Evolutionary conservation across 176 grass and related monocot genomes (phyloP), one percentile per base, ranked within the genome.

Genomic region (Oryza rufipogon): DNA sequence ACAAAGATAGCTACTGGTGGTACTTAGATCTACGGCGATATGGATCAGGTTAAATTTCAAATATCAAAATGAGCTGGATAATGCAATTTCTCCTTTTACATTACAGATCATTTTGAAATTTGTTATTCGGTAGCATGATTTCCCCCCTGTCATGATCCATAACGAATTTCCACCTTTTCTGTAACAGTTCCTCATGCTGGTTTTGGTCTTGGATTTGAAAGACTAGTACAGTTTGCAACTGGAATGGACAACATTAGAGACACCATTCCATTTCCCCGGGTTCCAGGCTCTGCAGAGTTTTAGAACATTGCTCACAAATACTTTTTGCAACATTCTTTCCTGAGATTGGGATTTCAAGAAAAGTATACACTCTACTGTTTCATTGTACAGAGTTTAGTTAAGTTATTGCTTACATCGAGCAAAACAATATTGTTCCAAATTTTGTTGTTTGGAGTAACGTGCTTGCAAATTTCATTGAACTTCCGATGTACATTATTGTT

Each of bases 231-330:
- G 83, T 99, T 99, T 87, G 88, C 89, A 36, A 96, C 96, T 39
- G 96, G 96, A 76, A 90, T 99, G 67, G 96, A 99, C 17, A 99
- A 99, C 80, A 96, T 99, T 60, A 92, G 96, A 89, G 93, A 99
- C 44, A 89, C 81, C 42, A 99, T 99, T 90, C 96, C 96, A 51
- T 99, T 99, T 70, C 96, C 93, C 64, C 86, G 93, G 25, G 63
- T 85, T 75, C 96, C 96, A 81, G 93, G 96, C 77, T 99, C 90
- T 12, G 91, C 96, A 2, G 93, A 96, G 51, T 99, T 99, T 86
- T 98, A 90, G 92, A 19, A 20, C 44, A 80, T 15, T 39, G 32
- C 41, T 75, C 8, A 10, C 64, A 23, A 64, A 66, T 80, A 83
- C 58, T 67, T 22, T 75, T 76, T 79, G 80, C 6, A 47, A 68